Percentiles rank a stretch among this genome's conserved stretches.
Evolutionary conservation across 257 asterid species (phyloP).

Genomic region (Lycium barbarum): DNA sequence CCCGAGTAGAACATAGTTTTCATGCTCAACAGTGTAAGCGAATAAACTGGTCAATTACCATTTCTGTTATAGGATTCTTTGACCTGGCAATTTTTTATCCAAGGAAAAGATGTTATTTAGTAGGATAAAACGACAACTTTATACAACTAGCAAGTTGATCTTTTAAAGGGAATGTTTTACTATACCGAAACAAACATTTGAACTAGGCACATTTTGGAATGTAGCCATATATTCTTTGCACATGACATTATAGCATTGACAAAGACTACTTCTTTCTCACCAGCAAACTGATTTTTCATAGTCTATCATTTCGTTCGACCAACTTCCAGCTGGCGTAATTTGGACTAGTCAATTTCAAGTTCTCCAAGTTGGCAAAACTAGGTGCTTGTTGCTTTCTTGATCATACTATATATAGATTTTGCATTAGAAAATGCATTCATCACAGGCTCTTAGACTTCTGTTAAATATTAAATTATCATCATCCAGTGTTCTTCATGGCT

Average conservation of each 20-base stretch:
- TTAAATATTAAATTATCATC: background rate
- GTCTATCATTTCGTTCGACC: background rate
- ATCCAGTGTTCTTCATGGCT: constrained; percentile 18
- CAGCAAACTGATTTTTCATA: background rate
- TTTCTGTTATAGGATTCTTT: no score
- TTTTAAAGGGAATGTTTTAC: background rate
- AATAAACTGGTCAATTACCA: no score
- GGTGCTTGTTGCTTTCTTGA: constrained; percentile 12
- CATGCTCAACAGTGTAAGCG: background rate
- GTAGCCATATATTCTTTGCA: background rate
- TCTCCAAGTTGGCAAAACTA: background rate
- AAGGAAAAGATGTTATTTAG: no score
- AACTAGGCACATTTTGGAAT: background rate
- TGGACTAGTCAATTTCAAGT: background rate
- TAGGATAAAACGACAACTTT: no score
- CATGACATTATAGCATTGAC: background rate
- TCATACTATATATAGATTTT: background rate
- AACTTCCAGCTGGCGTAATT: background rate
- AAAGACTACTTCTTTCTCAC: background rate
- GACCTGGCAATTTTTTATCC: no score
- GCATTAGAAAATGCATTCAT: background rate
- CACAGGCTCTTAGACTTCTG: background rate
- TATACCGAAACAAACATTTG: background rate
- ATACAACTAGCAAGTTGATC: no score
- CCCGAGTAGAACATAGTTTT: background rate